These are phyloP conservation scores for Exophiala oligosperma DNA, from an alignment of 2,329 filamentous ascomycete species.

Conservation along the genomic window DNA sequence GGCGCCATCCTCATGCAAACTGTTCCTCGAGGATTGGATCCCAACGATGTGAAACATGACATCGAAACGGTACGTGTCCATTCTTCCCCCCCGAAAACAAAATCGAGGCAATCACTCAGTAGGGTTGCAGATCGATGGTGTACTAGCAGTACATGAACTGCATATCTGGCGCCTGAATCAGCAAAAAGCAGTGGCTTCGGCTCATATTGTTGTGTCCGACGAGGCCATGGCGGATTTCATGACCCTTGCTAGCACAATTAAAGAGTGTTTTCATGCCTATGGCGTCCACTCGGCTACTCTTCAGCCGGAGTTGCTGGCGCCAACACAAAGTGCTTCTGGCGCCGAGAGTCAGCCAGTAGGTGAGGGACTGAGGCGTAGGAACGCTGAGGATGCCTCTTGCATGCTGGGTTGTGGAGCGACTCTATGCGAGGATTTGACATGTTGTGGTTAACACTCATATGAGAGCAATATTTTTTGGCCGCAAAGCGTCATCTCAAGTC, in stretches of 20 bases:
- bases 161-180: constrained; percentile 75
- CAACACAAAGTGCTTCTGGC: not conserved
- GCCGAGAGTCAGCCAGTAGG: not conserved
- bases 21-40: constrained; percentile 59
- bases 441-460: not conserved
- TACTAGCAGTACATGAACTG: constrained; percentile 68
- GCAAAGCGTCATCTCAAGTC: too few relatives aligned
- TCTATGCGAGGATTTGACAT: not conserved
- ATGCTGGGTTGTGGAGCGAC: not conserved
- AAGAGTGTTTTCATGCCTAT: constrained; percentile 64
- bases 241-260: constrained; percentile 60
- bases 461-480: not conserved
- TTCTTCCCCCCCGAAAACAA: too few relatives aligned
- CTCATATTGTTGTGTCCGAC: constrained; percentile 65
- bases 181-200: constrained; percentile 67
- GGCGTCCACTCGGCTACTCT: not conserved
- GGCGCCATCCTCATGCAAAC: constrained; percentile 69
- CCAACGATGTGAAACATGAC: constrained; percentile 66
- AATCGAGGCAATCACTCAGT: too few relatives aligned
- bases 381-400: not conserved
- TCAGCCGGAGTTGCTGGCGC: not conserved
- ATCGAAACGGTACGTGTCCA: constrained; percentile 54
- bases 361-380: not conserved
- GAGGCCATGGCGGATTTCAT: constrained; percentile 59
- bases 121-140: constrained; percentile 54